These are phyloP conservation scores for Leccinum sublutescens DNA, from an alignment of 768 basidiomycete species.

Conservation along the genomic window DNA sequence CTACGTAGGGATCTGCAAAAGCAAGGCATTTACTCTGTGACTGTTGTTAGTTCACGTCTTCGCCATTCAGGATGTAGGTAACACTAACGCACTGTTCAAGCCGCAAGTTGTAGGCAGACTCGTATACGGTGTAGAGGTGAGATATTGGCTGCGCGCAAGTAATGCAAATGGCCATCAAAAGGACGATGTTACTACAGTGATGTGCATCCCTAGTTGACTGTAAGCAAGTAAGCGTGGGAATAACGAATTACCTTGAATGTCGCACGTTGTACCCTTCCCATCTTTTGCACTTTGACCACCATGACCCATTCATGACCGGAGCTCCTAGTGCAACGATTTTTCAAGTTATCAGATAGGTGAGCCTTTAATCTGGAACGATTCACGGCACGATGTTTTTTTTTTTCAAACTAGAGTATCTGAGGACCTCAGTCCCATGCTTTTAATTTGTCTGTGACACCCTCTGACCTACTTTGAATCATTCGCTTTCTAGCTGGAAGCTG, in stretches of 20 bases:
- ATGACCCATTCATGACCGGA: background rate
- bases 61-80: background rate
- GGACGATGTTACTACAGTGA: too few relatives aligned
- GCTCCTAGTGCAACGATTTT: too few relatives aligned
- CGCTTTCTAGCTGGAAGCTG: background rate
- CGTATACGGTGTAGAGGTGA: slow-evolving; percentile 79
- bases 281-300: background rate
- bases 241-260: background rate
- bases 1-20: slow-evolving; percentile 86
- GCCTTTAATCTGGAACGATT: background rate
- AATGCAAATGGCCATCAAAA: slow-evolving; percentile 77
- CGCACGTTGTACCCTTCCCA: background rate
- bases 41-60: slow-evolving; percentile 7
- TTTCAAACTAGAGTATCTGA: slow-evolving; percentile 13
- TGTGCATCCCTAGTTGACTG: background rate
- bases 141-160: slow-evolving; percentile 63
- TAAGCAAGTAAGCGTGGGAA: slow-evolving; percentile 5
- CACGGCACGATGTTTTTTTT: background rate
- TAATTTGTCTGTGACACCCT: background rate
- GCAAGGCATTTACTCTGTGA: slow-evolving; percentile 54
- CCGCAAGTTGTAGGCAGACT: slow-evolving; percentile 72
- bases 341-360: too few relatives aligned
- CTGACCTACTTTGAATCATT: background rate
- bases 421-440: slow-evolving; percentile 6
- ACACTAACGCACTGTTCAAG: slow-evolving; percentile 79